Evolutionary conservation across 805 yeast species (phyloP).

Genomic region (Nakazawaea ishiwadae): DNA sequence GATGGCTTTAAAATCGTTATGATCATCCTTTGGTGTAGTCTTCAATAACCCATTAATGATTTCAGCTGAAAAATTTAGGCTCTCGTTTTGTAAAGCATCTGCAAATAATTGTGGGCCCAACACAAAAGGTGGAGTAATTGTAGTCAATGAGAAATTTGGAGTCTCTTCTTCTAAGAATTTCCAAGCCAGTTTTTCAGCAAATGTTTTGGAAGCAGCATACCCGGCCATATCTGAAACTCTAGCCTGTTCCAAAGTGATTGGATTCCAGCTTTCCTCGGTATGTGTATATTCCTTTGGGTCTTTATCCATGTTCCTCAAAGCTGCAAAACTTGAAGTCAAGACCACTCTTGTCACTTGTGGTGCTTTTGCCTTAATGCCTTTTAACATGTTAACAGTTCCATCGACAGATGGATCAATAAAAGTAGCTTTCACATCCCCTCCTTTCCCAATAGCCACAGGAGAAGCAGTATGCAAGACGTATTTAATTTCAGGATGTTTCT

Average conservation of each 20-base stretch:
- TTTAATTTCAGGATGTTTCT: slow-evolving; percentile 30
- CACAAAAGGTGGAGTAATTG: slow-evolving; percentile 30
- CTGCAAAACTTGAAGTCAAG: slow-evolving; percentile 49
- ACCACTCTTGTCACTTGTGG: slow-evolving; percentile 39
- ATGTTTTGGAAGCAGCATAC: slow-evolving; percentile 36
- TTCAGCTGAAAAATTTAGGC: slow-evolving; percentile 29
- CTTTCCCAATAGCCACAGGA: slow-evolving; percentile 36
- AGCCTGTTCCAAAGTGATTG: slow-evolving; percentile 16
- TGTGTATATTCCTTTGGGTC: slow-evolving; percentile 9
- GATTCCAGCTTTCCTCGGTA: slow-evolving; percentile 31
- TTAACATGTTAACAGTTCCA: slow-evolving; percentile 40
- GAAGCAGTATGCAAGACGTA: slow-evolving; percentile 49
- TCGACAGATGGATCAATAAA: slow-evolving; percentile 41
- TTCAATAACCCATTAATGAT: slow-evolving; percentile 20
- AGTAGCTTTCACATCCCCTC: slow-evolving; percentile 34
- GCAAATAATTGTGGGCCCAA: slow-evolving; percentile 36
- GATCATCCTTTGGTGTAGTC: slow-evolving; percentile 17
- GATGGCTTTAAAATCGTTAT: no score
- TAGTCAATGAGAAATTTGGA: slow-evolving; percentile 26
- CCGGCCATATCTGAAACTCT: slow-evolving; percentile 19
- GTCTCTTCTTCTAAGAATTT: slow-evolving; percentile 28
- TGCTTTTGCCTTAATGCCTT: slow-evolving; percentile 32
- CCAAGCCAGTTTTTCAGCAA: slow-evolving; percentile 42
- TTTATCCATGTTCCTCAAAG: slow-evolving; percentile 20
- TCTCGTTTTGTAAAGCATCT: background rate